Evolutionary conservation across 2,329 filamentous ascomycete genomes (phyloP), one percentile per base, ranked within the genome.

Genomic region (Bipolaris sorokiniana): DNA sequence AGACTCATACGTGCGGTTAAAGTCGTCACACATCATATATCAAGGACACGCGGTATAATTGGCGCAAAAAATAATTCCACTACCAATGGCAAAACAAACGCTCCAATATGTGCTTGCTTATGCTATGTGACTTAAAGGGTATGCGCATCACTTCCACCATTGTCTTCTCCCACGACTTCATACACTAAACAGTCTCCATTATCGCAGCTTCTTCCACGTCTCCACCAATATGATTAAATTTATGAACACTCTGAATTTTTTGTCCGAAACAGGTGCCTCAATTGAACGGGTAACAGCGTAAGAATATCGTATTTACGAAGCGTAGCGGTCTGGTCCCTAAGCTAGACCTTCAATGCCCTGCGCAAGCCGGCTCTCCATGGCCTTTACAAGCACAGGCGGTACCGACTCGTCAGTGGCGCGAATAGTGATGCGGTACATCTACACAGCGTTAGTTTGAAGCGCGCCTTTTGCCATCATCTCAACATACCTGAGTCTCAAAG

Each of bases 341-440:
- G 62, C 54, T 53, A 74, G 50, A 18, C 74, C 74, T 50, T 76
- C 74, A 18, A 76, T 69, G 33, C 84, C 84, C 66, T 83, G 81
- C 7, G 89, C 83, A 46, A 98, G 82, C 60, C 90, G 86, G 62
- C 94, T 90, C 72, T 96, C 90, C 92, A 99, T 96, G 56, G 90
- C 80, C 76, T 91, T 93, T 70, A 95, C 81, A 54, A 99, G 76
- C 18, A 94, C 83, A 1, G 86, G 84, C 7, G 95, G 92, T 0
- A 99, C 91, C 31, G 83, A 86, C 72, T 98, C 95, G 70, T 98
- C 94, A 1, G 95, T 99, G 5, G 94, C 95, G 61, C 95, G 86
- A 67, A 99, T 89, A 0, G 95, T 99, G 59, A 98, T 83, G 51
- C 95, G 93, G 70, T 96, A 90, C 92, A 97, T 97, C 95, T 97